These are phyloP conservation scores for Tylopilus rubrobrunneus DNA, from an alignment of 768 basidiomycete species.

Conservation along the genomic window DNA sequence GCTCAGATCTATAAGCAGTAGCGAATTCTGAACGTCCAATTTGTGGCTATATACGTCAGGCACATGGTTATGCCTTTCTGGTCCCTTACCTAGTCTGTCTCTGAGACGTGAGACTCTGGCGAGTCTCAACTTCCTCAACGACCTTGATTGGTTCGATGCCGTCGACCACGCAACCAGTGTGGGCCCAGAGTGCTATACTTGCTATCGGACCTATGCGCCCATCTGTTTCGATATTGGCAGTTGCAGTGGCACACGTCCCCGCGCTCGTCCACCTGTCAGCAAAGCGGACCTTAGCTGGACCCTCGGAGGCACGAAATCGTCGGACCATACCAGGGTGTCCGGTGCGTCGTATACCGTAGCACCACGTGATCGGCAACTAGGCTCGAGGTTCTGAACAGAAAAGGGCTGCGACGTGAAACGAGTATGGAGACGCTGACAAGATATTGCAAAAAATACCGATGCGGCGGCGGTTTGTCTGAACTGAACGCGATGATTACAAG, in stretches of 20 bases:
- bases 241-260: slow-evolving; percentile 8
- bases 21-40: background rate
- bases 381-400: slow-evolving; percentile 7
- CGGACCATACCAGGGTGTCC: background rate
- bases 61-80: slow-evolving; percentile 13
- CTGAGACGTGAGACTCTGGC: slow-evolving; percentile 9
- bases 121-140: background rate
- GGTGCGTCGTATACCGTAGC: slow-evolving; percentile 3
- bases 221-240: slow-evolving; percentile 7
- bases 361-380: slow-evolving; percentile 29
- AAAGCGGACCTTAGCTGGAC: slow-evolving; percentile 11
- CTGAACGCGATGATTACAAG: slow-evolving; percentile 6
- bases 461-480: slow-evolving; percentile 4
- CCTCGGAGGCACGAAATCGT: slow-evolving; percentile 1
- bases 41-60: slow-evolving; percentile 14
- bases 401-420: slow-evolving; percentile 23
- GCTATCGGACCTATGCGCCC: slow-evolving; percentile 7
- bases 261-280: slow-evolving; percentile 8
- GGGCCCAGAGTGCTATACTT: slow-evolving; percentile 11
- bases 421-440: slow-evolving; percentile 23
- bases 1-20: slow-evolving; percentile 5
- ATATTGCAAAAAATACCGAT: slow-evolving; percentile 11
- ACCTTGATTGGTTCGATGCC: slow-evolving; percentile 10
- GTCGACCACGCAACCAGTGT: slow-evolving; percentile 2
- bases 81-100: slow-evolving; percentile 1